These are phyloP conservation scores for Entomortierella beljakovae DNA, from an alignment of 192 early-diverging fungal species.

Conservation along the genomic window DNA sequence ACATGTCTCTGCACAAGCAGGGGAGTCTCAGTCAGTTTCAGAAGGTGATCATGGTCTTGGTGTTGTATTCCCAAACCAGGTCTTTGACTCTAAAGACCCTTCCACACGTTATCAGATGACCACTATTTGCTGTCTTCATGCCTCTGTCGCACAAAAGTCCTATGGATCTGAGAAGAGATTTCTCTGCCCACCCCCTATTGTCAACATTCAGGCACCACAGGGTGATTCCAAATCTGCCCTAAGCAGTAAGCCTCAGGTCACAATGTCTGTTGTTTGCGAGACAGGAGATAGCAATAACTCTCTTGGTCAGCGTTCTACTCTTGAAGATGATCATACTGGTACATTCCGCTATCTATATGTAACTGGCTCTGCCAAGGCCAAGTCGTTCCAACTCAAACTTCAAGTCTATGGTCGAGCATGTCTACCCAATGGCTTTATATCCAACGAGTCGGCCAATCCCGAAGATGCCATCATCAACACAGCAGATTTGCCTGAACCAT, in stretches of 20 bases:
- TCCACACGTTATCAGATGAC: constrained; percentile 59
- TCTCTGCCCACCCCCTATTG: constrained; percentile 81
- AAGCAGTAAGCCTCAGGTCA: constrained; percentile 65
- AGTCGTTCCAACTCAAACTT: constrained; percentile 79
- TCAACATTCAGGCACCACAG: constrained; percentile 64
- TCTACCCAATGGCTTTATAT: constrained; percentile 38
- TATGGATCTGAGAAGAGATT: constrained; percentile 94
- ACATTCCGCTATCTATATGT: constrained; percentile 84
- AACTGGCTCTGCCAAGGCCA: constrained; percentile 82
- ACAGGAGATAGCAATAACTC: constrained; percentile 51
- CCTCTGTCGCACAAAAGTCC: constrained; percentile 91
- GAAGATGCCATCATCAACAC: constrained; percentile 23
- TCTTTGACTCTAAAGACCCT: constrained; percentile 30
- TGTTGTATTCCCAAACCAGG: constrained; percentile 16
- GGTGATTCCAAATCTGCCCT: constrained; percentile 50
- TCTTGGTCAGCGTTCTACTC: constrained; percentile 58
- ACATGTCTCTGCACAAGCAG: constrained; percentile 39
- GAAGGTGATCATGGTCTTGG: not conserved
- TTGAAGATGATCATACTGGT: constrained; percentile 67
- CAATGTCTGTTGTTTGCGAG: constrained; percentile 73
- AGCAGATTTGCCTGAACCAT: constrained; percentile 54
- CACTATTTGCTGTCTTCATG: constrained; percentile 86
- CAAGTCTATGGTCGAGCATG: constrained; percentile 64
- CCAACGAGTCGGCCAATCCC: constrained; percentile 6
- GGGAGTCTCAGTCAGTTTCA: constrained; percentile 13